Conservation (phyloP, 2,329 filamentous ascomycete genomes). For the Aureobasidium sp. region DNA sequence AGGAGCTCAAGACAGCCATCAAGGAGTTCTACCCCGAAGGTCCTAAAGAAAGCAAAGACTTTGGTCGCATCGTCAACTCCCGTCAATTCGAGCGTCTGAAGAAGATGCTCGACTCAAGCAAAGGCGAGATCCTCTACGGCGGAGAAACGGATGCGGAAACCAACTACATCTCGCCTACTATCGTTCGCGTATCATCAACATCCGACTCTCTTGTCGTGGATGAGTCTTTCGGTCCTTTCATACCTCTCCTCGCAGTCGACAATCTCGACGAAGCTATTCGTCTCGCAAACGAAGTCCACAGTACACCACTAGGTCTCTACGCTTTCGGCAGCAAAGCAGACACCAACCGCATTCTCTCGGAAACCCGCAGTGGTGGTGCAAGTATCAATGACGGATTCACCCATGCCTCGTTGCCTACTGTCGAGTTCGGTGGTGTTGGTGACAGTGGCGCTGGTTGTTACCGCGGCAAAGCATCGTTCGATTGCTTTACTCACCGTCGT, state of each 20-base stretch:
- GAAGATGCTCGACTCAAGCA: conserved; percentile 86
- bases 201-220: conserved; percentile 83
- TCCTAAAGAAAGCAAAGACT: conserved; percentile 80
- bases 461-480: conserved; percentile 79
- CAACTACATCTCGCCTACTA: conserved; percentile 90
- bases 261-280: conserved; percentile 87
- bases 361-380: conserved; percentile 58
- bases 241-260: conserved; percentile 82
- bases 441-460: conserved; percentile 81
- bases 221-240: conserved; percentile 95
- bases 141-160: conserved; percentile 83
- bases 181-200: conserved; percentile 81
- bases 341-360: conserved; percentile 66
- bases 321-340: conserved; percentile 87
- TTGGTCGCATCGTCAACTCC: conserved; percentile 82
- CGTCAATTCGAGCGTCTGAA: conserved; percentile 85
- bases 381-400: conserved; percentile 67
- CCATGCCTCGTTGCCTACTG: conserved; percentile 74
- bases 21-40: conserved; percentile 88
- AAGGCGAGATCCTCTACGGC: conserved; percentile 88
- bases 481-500: conserved; percentile 71
- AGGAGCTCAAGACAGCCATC: conserved; percentile 75
- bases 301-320: conserved; percentile 86
- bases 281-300: conserved; percentile 82
- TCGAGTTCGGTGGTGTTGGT: conserved; percentile 87